Evolutionary conservation across 2,329 filamentous ascomycete species (phyloP).

Genomic region (Aaosphaeria pasadenensis): DNA sequence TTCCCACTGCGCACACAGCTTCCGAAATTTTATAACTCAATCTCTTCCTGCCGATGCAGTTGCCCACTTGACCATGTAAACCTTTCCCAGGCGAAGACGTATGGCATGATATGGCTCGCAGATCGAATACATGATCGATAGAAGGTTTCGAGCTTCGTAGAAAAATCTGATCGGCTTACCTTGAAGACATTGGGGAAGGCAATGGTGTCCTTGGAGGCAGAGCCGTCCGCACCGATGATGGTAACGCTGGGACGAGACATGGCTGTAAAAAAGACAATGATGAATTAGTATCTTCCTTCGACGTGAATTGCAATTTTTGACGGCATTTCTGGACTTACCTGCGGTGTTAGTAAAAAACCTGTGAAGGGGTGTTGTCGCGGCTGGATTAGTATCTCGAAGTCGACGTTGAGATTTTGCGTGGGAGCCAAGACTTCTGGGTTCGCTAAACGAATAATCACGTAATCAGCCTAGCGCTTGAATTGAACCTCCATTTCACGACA

Average conservation of each 20-base stretch:
- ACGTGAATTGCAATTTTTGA: neutral
- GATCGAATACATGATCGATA: neutral
- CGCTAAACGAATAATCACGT: neutral
- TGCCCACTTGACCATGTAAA: too few relatives aligned
- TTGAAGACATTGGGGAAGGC: slow-evolving; percentile 96
- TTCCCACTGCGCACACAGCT: too few relatives aligned
- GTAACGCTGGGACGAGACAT: slow-evolving; percentile 96
- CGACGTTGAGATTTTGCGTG: neutral
- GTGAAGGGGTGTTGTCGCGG: slow-evolving; percentile 1
- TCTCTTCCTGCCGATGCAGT: too few relatives aligned
- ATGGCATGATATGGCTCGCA: too few relatives aligned
- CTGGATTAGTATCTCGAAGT: neutral
- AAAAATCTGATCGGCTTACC: slow-evolving; percentile 27
- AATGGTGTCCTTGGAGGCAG: slow-evolving; percentile 83
- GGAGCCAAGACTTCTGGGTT: slow-evolving; percentile 1
- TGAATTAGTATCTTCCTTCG: neutral
- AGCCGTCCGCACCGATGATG: slow-evolving; percentile 94
- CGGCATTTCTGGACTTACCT: neutral
- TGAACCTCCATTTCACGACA: too few relatives aligned
- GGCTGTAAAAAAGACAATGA: neutral
- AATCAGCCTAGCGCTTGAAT: too few relatives aligned
- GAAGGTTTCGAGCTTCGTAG: neutral
- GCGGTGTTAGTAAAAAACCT: slow-evolving; percentile 1
- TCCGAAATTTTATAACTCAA: too few relatives aligned
- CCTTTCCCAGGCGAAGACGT: too few relatives aligned